Evolutionary conservation across 2,329 filamentous ascomycete species (phyloP), one percentile per base, ranked within the genome.

Genomic region (Aspergillus clavatus): DNA sequence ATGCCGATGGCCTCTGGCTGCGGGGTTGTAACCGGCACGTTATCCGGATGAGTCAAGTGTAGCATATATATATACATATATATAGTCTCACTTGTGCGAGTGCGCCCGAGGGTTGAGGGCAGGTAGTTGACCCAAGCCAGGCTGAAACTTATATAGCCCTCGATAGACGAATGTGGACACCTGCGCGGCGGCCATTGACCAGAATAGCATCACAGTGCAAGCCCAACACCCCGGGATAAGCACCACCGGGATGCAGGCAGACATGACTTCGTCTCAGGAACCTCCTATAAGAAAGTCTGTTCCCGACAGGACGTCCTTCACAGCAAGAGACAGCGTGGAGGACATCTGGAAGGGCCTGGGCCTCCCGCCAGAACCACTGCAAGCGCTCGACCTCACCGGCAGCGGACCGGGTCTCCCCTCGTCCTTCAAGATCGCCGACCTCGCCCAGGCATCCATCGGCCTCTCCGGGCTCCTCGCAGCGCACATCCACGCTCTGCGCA

Each of bases 371-470:
- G 31, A 43, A 22, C 21, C 55, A 1, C 52, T 57, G 3, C 14
- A 39, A 3, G 43, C 64, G 4, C 64, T 61, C 1, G 23, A 43
- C 4, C 31, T 55, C 3, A 24, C 14, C 5, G 48, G 42, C n/a
- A 18, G 33, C 10, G 42, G 37, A 8, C 45, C 37, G 1, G 37
- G 47, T 3, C 57, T 70, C 1, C 70, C 72, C 0, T 80, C 76
- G 1, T 81, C 77, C 0, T 81, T 74, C 66, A 79, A 77, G 45
- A 70, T 81, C 11, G 74, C 69, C 0, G 63, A 74, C 28, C 62
- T 82, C 0, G 77, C 77, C 0, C 78, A 81, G 53, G 65, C 70
- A 8, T 68, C 72, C 1, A 77, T 82, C 21, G 74, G 69, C 0
- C 55, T 77, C 0, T 75, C 78, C 0, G 74, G 74, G 0, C 62